Conservation (phyloP, 2,329 filamentous ascomycete species). For the Amphichorda felina region DNA sequence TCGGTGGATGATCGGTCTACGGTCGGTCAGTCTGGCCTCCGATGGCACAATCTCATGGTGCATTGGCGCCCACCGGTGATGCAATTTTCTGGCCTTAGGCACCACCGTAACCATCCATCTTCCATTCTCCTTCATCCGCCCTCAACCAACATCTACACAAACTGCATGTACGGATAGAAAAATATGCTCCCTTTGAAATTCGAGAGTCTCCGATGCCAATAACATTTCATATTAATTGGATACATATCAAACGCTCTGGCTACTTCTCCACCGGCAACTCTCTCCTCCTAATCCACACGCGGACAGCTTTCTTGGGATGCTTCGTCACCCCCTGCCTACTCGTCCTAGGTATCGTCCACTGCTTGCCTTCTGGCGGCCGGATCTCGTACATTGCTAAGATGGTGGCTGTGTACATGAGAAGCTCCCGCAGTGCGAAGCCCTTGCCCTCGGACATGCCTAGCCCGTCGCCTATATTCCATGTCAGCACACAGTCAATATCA, state of each 20-base stretch:
- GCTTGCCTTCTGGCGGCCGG: conserved; percentile 12
- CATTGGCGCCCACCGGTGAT: neutral
- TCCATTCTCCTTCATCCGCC: neutral
- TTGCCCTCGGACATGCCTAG: conserved; percentile 19
- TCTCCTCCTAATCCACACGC: conserved; percentile 20
- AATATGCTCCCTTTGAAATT: too few relatives aligned
- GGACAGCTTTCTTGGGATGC: conserved; percentile 11
- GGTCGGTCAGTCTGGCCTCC: too few relatives aligned
- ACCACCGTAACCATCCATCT: too few relatives aligned
- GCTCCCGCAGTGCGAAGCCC: conserved; percentile 18
- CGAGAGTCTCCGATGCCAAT: too few relatives aligned
- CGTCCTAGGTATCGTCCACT: conserved; percentile 14
- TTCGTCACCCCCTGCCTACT: conserved; percentile 14
- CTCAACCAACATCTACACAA: too few relatives aligned
- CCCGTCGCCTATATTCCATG: conserved; percentile 14
- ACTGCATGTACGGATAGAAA: too few relatives aligned
- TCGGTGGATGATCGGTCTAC: too few relatives aligned
- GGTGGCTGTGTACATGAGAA: conserved; percentile 19
- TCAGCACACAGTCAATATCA: neutral
- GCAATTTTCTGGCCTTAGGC: neutral
- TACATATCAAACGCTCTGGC: too few relatives aligned
- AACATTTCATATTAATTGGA: too few relatives aligned
- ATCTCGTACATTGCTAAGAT: conserved; percentile 25
- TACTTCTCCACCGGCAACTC: conserved; percentile 1
- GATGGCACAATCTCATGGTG: too few relatives aligned